Evolutionary conservation across 1,139 yeast species (phyloP).

Genomic region (Kazachstania sp.): DNA sequence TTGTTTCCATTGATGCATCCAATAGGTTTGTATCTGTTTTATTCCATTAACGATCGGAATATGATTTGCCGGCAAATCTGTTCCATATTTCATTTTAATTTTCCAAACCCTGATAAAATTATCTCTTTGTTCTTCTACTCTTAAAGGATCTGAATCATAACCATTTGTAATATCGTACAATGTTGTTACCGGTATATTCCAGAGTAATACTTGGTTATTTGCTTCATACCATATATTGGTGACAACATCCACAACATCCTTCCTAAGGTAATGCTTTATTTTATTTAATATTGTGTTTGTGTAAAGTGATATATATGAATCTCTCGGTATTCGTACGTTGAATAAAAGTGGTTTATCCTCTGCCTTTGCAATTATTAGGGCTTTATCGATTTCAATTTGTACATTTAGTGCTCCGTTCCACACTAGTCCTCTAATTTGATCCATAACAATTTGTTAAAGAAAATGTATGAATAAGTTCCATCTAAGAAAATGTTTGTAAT

Average conservation of each 20-base stretch:
- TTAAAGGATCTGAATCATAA: constrained; percentile 34
- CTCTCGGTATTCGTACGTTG: constrained; percentile 33
- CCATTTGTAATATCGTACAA: constrained; percentile 40
- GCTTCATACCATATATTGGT: constrained; percentile 59
- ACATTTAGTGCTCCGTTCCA: constrained; percentile 55
- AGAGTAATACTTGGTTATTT: constrained; percentile 54
- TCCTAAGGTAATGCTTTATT: constrained; percentile 37
- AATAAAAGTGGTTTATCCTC: constrained; percentile 4
- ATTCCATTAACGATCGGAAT: constrained; percentile 37
- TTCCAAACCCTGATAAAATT: constrained; percentile 40
- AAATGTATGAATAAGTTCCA: too few species aligned
- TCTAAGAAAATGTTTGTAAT: too few species aligned
- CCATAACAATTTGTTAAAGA: constrained; percentile 15
- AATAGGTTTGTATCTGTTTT: constrained; percentile 40
- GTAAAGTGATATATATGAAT: constrained; percentile 51
- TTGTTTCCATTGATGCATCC: constrained; percentile 76
- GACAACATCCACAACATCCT: constrained; percentile 31
- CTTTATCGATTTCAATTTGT: constrained; percentile 16
- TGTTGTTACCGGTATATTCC: constrained; percentile 77
- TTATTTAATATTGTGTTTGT: constrained; percentile 37
- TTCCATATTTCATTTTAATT: constrained; percentile 37
- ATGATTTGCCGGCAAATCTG: constrained; percentile 45
- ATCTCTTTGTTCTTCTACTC: constrained; percentile 10
- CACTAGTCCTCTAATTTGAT: constrained; percentile 34
- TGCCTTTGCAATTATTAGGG: constrained; percentile 11